Percentiles rank a stretch among this genome's conserved stretches.
These are phyloP conservation scores for Aspergillus arachidicola DNA, from an alignment of 2,329 filamentous ascomycete genomes.

Conservation along the genomic window DNA sequence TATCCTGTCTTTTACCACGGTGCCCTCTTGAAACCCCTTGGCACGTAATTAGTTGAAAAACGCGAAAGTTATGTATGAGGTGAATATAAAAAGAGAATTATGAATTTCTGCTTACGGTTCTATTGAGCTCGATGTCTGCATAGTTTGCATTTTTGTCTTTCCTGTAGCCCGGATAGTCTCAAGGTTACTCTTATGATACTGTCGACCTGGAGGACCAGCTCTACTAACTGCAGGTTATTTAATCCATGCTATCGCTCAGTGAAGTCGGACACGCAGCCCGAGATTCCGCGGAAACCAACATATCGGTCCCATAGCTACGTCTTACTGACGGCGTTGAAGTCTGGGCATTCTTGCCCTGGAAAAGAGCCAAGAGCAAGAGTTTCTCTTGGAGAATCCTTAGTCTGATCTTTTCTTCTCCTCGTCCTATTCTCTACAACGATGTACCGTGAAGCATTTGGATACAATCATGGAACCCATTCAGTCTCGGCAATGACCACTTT, in stretches of 20 bases:
- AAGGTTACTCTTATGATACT: background rate
- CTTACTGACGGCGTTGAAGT: background rate
- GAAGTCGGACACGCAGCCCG: background rate
- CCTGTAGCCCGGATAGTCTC: background rate
- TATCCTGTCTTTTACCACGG: constrained; percentile 8
- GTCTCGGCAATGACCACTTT: background rate
- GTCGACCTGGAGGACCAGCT: background rate
- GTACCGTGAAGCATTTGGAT: background rate
- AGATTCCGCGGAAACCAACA: background rate
- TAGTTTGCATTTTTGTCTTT: background rate
- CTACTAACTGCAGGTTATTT: background rate
- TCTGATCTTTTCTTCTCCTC: background rate
- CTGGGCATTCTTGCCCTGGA: background rate
- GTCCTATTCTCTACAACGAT: background rate
- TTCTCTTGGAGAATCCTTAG: no score
- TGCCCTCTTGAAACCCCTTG: constrained; percentile 14
- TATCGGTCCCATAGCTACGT: background rate
- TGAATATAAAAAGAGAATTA: constrained; percentile 12
- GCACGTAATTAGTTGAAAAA: constrained; percentile 22
- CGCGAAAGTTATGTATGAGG: constrained; percentile 17
- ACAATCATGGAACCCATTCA: background rate
- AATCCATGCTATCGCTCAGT: background rate
- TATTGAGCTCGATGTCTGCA: background rate
- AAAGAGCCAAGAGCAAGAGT: background rate
- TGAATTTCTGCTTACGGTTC: background rate